phyloP scores from a whole-genome alignment of 176 grass and related monocot genomes.

The barley (Hordeum vulgare) region MorexV3_pseudomolecules_assembly NC_058521.1:490990468-490990967 shows the following conservation, averaged over 20 bases:
- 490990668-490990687: conserved; percentile 23
- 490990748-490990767: not conserved
- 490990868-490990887: not conserved
- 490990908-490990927: not conserved
- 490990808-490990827: not conserved
- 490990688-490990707: not conserved
- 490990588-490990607: conserved; percentile 22
- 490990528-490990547: not conserved
- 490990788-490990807: not conserved
- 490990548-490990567: not conserved
- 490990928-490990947: not conserved
- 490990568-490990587: not conserved
- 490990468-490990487: conserved; percentile 55
- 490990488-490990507: conserved; percentile 77
- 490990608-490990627: conserved; percentile 22
- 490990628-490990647: conserved; percentile 35
- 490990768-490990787: not conserved
- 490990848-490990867: not conserved
- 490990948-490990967: not conserved
- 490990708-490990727: conserved; percentile 13
- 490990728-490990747: conserved; percentile 11
- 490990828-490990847: conserved; percentile 20
- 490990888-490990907: not conserved
- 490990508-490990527: conserved; percentile 44
- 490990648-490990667: conserved; percentile 21